These are phyloP conservation scores for sunflower (Helianthus annuus) DNA, from an alignment of 129 eudicot species.

Conservation along the genomic window DNA sequence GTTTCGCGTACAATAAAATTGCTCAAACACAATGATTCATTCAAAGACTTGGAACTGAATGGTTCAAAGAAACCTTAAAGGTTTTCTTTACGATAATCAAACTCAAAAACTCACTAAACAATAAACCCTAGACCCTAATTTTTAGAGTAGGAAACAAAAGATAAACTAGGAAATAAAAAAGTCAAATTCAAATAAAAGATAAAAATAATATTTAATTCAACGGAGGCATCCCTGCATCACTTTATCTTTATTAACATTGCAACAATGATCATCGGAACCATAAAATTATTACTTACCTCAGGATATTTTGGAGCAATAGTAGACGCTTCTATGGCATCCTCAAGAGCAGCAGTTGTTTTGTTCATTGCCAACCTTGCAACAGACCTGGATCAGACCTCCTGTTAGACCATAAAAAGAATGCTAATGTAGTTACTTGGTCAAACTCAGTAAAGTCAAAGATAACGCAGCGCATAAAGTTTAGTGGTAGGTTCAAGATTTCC, in stretches of 20 bases:
- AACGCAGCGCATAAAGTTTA: background rate
- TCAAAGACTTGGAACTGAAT: too few relatives aligned
- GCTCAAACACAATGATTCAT: too few relatives aligned
- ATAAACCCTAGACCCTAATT: too few relatives aligned
- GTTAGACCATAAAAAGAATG: slow-evolving; percentile 24
- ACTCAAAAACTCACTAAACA: too few relatives aligned
- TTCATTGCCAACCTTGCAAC: slow-evolving; percentile 62
- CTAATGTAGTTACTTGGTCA: slow-evolving; percentile 8
- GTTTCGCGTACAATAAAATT: too few relatives aligned
- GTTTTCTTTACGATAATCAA: too few relatives aligned
- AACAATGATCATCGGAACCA: background rate
- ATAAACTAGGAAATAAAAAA: too few relatives aligned
- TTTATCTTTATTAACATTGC: background rate
- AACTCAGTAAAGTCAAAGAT: slow-evolving; percentile 15
- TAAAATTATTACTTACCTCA: slow-evolving; percentile 36
- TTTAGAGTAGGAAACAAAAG: too few relatives aligned
- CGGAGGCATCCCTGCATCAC: background rate
- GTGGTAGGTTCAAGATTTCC: background rate
- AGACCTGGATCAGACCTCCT: slow-evolving; percentile 22
- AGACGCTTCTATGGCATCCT: slow-evolving; percentile 70
- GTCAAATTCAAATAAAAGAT: too few relatives aligned
- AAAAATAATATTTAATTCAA: too few relatives aligned
- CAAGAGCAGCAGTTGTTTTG: slow-evolving; percentile 64
- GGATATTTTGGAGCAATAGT: slow-evolving; percentile 57
- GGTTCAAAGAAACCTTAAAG: too few relatives aligned